Conservation (phyloP, 768 basidiomycete species). For the Solioccasus polychromus region DNA sequence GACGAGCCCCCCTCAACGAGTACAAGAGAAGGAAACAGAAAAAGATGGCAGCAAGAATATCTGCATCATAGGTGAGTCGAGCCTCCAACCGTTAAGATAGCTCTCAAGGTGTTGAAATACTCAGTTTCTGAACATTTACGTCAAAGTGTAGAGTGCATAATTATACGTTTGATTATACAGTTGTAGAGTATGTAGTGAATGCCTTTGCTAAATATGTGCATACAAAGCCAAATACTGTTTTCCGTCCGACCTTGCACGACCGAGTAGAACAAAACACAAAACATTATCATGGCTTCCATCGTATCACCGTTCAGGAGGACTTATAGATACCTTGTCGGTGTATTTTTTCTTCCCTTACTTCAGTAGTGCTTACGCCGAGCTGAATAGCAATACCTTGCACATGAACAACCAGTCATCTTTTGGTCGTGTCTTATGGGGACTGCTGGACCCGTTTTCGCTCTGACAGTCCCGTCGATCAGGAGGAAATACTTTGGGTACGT, state of each 20-base stretch:
- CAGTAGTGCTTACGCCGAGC: not conserved
- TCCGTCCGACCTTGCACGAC: constrained; percentile 12
- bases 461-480: constrained; percentile 78
- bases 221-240: constrained; percentile 19
- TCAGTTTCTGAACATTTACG: too few relatives aligned
- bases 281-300: constrained; percentile 26
- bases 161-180: too few relatives aligned
- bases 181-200: too few relatives aligned
- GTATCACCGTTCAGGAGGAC: constrained; percentile 27
- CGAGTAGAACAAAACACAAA: not conserved
- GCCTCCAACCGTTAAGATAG: too few relatives aligned
- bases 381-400: constrained; percentile 80
- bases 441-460: constrained; percentile 71
- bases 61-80: constrained; percentile 10
- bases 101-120: too few relatives aligned
- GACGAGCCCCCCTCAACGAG: constrained; percentile 22
- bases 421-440: constrained; percentile 76
- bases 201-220: constrained; percentile 23
- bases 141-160: too few relatives aligned
- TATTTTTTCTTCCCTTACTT: not conserved
- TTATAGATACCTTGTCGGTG: constrained; percentile 30
- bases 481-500: constrained; percentile 65
- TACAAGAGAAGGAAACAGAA: constrained; percentile 20
- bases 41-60: constrained; percentile 6
- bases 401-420: constrained; percentile 89